Evolutionary conservation across 768 basidiomycete genomes (phyloP).

Genomic region (Galerina sulciceps): DNA sequence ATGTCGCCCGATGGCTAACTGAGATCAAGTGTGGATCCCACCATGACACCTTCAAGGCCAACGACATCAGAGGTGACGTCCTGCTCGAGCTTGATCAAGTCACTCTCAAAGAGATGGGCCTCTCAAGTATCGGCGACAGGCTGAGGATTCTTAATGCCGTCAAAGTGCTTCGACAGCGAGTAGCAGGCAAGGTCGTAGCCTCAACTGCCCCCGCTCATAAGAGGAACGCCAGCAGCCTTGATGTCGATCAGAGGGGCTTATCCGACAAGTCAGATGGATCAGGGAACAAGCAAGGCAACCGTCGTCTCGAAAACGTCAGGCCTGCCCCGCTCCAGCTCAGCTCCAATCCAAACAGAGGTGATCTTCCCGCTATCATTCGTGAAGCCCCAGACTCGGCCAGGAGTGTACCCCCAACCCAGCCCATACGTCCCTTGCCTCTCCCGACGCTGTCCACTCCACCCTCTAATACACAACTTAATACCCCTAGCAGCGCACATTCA

Average conservation of each 20-base stretch:
- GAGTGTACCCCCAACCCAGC: constrained; percentile 23
- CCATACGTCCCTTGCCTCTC: constrained; percentile 53
- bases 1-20: constrained; percentile 78
- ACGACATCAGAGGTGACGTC: constrained; percentile 93
- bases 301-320: constrained; percentile 63
- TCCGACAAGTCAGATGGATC: constrained; percentile 24
- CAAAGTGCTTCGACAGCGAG: constrained; percentile 71
- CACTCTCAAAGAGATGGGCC: constrained; percentile 89
- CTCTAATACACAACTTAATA: constrained; percentile 26
- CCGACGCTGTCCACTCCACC: constrained; percentile 40
- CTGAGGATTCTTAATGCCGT: constrained; percentile 87
- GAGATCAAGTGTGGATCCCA: constrained; percentile 77
- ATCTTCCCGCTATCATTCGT: constrained; percentile 75
- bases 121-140: constrained; percentile 89
- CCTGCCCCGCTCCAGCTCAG: constrained; percentile 85
- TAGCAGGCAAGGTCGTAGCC: constrained; percentile 29
- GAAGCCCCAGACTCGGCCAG: constrained; percentile 66
- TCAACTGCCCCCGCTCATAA: constrained; percentile 14
- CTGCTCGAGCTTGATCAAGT: constrained; percentile 89
- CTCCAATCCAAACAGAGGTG: constrained; percentile 52
- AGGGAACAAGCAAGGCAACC: constrained; percentile 34
- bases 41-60: constrained; percentile 70
- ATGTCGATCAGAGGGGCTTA: constrained; percentile 10
- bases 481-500: constrained; percentile 36
- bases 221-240: constrained; percentile 6